Evolutionary conservation across 148 eudicot species (phyloP).

Genomic region (Pharnaceum exiguum): DNA sequence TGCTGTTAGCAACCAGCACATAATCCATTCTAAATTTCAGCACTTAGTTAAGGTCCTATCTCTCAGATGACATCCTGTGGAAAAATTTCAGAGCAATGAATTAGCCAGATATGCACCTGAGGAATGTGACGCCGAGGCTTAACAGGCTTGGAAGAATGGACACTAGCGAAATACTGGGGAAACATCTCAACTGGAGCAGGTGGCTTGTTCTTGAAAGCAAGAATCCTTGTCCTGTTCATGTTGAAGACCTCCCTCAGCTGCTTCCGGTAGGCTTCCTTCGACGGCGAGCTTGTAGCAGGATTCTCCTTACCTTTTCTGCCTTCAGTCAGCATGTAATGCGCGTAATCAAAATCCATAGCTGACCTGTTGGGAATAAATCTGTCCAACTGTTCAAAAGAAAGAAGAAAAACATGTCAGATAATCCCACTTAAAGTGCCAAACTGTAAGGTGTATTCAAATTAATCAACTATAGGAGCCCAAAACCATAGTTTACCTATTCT

Average conservation of each 20-base stretch:
- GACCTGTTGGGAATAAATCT: constrained; percentile 80
- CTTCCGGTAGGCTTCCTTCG: constrained; percentile 71
- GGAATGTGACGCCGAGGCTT: constrained; percentile 62
- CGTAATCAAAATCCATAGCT: constrained; percentile 76
- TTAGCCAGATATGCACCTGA: constrained; percentile 35
- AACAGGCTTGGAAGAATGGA: constrained; percentile 40
- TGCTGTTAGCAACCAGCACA: no score
- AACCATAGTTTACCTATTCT: no score
- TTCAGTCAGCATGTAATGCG: constrained; percentile 76
- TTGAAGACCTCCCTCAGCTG: constrained; percentile 53
- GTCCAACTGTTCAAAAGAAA: constrained; percentile 45
- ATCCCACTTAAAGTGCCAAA: no score
- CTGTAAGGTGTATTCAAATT: no score
- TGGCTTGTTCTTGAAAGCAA: constrained; percentile 76
- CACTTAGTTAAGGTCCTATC: no score
- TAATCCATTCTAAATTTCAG: no score
- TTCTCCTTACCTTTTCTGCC: constrained; percentile 67
- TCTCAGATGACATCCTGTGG: no score
- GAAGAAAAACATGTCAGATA: not conserved
- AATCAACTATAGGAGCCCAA: no score
- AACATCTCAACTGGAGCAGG: constrained; percentile 45
- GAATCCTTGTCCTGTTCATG: constrained; percentile 73
- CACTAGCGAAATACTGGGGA: constrained; percentile 27
- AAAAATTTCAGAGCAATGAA: no score
- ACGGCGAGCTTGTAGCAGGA: constrained; percentile 47